Base-by-base conservation (phyloP, 257 asterid genomes). In the Handroanthus guayacan region DNA sequence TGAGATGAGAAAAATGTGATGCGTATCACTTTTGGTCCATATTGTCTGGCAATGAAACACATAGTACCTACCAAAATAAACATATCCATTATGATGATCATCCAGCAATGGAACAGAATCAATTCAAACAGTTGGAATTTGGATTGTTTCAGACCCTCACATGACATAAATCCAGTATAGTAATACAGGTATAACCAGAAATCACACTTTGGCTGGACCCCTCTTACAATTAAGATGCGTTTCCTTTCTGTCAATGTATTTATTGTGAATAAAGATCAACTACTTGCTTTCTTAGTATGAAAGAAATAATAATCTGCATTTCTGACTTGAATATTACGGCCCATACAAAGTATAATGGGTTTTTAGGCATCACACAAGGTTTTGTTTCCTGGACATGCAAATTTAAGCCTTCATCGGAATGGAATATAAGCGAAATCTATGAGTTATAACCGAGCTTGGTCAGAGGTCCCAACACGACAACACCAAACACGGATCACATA, bases 81-180 rank as follows among this genome's bases (percentile, higher is more conserved):
- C 85, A 84, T 47, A 75, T 75, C 80, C 86, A 87, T 85, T 37
- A 78, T 79, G 78, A 65, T 62, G 66, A 76, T 51, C 74, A 76
- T 55, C 71, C 61, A 77, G 75, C 76, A 72, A 77, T 67, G 75
- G 52, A 75, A 58, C 78, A 69, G 48, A 43, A 78, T 61, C 48
- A 77, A 81, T 79, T 67, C 75, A 82, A 54, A 79, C 82, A 76
- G 82, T 79, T 78, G 86, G 82, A 82, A 55, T 64, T 82, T 84
- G 86, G 87, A 82, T 71, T 78, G 67, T 79, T 57, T 72, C 78
- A 71, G 78, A 67, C 52, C 84, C 61, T 54, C 78, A 78, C 78
- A 71, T 83, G 78, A 54, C 75, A 81, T 55, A 10, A 38, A 52
- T 69, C 75, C 77, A 51, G 50, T 58, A 39, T 55, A 55, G 20